Evolutionary conservation across 2,329 filamentous ascomycete species (phyloP), one percentile per base, ranked within the genome.

Genomic region (Coccinonectria pachysandricola): DNA sequence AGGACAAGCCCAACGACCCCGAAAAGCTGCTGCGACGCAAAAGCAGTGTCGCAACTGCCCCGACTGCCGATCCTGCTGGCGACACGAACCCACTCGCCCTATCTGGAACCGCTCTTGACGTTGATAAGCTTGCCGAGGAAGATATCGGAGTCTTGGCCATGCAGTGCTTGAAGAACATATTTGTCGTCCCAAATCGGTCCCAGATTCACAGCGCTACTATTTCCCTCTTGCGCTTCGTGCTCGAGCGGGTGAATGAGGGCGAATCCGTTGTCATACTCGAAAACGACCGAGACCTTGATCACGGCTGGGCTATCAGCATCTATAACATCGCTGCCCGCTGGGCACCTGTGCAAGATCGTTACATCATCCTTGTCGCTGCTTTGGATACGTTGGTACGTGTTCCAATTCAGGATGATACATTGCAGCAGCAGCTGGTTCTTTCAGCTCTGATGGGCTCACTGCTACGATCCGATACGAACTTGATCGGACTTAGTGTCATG

Each of bases 401-500:
- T 22, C 73, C 76, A 1, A 65, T 87, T 18, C 68, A 67, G 5
- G 81, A 87, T 45, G 74, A 79, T 7, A 75, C 75, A 21, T 54
- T 95, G 17, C 67, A 74, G 22, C 75, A 81, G 29, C 82, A 94
- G 45, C 62, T 86, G 28, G 72, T 79, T 4, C 63, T 94, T 34
- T 72, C 81, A 1, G 77, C 76, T 21, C 75, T 95, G 56, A 75
- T 95, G 32, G 76, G 83, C 34, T 83, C 81, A 36, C 65, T 96
- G 7, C 63, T 98, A 23, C 78, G 80, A 26, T 95, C 88, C 0
- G 77, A 88, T 21, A 77, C 93, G 48, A 96, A 95, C 54, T 68
- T 96, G 48, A 95, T 98, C 35, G 91, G 91, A 1, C 64, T 98
- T 23, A 95, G 87, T 50, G 81, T 96, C 27, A 96, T 96, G 77